phyloP scores from a whole-genome alignment of 1,139 yeast species.

The Candida tetrigidarum region DNA sequence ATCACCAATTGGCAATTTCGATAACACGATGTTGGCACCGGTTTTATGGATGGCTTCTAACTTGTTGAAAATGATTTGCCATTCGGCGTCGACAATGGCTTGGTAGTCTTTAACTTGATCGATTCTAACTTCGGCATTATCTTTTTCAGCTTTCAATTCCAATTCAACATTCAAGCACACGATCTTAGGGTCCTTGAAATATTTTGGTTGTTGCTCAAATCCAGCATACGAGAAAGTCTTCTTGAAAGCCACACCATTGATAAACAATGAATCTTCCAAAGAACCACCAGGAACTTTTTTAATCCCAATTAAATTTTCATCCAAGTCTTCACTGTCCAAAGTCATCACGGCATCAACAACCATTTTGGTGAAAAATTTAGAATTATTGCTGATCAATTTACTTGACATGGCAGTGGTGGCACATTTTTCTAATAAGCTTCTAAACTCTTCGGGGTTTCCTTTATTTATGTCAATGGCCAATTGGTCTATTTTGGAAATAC shows the following conservation, averaged over 20 bases:
- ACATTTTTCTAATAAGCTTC: conserved; percentile 85
- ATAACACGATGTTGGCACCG: conserved; percentile 92
- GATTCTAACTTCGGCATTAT: conserved; percentile 98
- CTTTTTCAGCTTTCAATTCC: conserved; percentile 97
- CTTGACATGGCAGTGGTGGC: conserved; percentile 98
- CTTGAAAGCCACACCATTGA: conserved; percentile 96
- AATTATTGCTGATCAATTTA: conserved; percentile 84
- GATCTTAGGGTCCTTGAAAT: conserved; percentile 77
- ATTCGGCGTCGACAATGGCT: conserved; percentile 97
- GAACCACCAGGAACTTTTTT: conserved; percentile 97
- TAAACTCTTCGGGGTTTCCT: conserved; percentile 49
- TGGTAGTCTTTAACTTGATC: conserved; percentile 94
- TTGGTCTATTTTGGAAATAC: conserved; percentile 73
- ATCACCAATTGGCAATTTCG: conserved; percentile 97
- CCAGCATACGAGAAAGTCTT: conserved; percentile 98
- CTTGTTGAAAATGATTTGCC: conserved; percentile 91
- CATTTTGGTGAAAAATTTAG: conserved; percentile 91
- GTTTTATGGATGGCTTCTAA: conserved; percentile 79
- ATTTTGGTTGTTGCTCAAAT: conserved; percentile 97
- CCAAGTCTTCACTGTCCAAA: conserved; percentile 81
- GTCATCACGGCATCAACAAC: conserved; percentile 94
- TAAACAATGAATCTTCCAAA: conserved; percentile 88
- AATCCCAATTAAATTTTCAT: conserved; percentile 90
- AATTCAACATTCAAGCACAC: conserved; percentile 88
- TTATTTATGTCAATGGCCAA: conserved; percentile 71